Percentiles rank a stretch among this genome's conserved stretches.
phyloP scores from a whole-genome alignment of 1,284 basidiomycete species.

The Blastosporella zonata region DNA sequence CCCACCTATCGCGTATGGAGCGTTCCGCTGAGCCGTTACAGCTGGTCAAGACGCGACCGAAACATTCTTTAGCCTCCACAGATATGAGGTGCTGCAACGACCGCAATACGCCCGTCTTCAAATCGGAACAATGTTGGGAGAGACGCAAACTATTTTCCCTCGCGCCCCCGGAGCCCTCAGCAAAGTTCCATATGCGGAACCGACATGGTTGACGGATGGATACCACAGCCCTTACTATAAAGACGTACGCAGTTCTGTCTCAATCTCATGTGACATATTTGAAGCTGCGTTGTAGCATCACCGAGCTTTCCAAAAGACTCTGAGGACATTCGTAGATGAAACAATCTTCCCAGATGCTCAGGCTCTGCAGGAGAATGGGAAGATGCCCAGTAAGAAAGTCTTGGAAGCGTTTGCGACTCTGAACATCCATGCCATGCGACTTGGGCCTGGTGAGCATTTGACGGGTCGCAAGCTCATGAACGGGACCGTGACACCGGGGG shows the following conservation, averaged over 20 bases:
- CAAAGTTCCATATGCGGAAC: constrained; percentile 68
- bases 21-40: constrained; percentile 22
- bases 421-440: constrained; percentile 29
- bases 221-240: constrained; percentile 32
- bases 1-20: background rate
- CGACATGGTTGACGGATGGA: constrained; percentile 36
- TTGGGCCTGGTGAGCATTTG: constrained; percentile 31
- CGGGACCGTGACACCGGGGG: constrained; percentile 17
- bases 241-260: constrained; percentile 33
- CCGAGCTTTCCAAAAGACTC: constrained; percentile 42
- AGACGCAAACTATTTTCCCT: constrained; percentile 14
- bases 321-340: constrained; percentile 51
- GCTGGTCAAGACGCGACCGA: constrained; percentile 71
- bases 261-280: background rate
- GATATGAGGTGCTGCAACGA: constrained; percentile 57
- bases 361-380: constrained; percentile 28
- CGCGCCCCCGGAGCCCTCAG: constrained; percentile 34
- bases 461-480: constrained; percentile 21
- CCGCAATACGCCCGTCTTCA: constrained; percentile 56
- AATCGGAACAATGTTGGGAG: constrained; percentile 31
- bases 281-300: constrained; percentile 37
- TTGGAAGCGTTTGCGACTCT: constrained; percentile 25
- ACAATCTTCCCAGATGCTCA: constrained; percentile 48
- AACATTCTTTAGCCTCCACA: constrained; percentile 68
- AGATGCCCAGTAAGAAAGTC: constrained; percentile 26